A percentile compares a stretch with the other conserved stretches of the same genome.
These are phyloP conservation scores for Yarrowia divulgata DNA, from an alignment of 805 yeast species.

Conservation along the genomic window DNA sequence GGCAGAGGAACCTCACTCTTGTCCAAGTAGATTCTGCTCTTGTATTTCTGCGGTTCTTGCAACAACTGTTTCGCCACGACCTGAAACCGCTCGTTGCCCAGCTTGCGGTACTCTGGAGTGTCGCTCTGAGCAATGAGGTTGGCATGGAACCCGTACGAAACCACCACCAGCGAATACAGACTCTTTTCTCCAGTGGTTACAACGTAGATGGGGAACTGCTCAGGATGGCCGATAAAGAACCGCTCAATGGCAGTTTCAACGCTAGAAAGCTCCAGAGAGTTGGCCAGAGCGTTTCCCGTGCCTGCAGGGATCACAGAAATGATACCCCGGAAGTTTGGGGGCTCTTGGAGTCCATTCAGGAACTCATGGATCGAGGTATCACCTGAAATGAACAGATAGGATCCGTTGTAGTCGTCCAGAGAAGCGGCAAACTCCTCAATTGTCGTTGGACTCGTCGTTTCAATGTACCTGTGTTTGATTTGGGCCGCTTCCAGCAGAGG, in stretches of 20 bases:
- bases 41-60: constrained; percentile 14
- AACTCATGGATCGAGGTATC: constrained; percentile 86
- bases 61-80: constrained; percentile 61
- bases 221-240: constrained; percentile 45
- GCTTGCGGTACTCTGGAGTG: constrained; percentile 65
- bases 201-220: constrained; percentile 37
- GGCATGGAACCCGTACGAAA: constrained; percentile 88
- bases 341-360: constrained; percentile 55
- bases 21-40: constrained; percentile 10
- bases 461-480: constrained; percentile 50
- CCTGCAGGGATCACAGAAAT: constrained; percentile 70
- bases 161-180: constrained; percentile 60
- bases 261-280: constrained; percentile 58
- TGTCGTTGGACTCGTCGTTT: constrained; percentile 49
- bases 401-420: constrained; percentile 47
- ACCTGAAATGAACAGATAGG: constrained; percentile 69
- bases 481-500: constrained; percentile 51
- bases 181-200: constrained; percentile 49
- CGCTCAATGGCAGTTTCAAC: constrained; percentile 48
- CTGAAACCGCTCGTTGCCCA: constrained; percentile 72
- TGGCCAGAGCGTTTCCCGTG: constrained; percentile 83
- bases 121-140: constrained; percentile 83
- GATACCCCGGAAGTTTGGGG: constrained; percentile 38
- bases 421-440: constrained; percentile 48
- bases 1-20: constrained; percentile 4